Evolutionary conservation across 192 early-diverging fungal species (phyloP), one percentile per base, ranked within the genome.

Genomic region (Rhizophagus prolifer): DNA sequence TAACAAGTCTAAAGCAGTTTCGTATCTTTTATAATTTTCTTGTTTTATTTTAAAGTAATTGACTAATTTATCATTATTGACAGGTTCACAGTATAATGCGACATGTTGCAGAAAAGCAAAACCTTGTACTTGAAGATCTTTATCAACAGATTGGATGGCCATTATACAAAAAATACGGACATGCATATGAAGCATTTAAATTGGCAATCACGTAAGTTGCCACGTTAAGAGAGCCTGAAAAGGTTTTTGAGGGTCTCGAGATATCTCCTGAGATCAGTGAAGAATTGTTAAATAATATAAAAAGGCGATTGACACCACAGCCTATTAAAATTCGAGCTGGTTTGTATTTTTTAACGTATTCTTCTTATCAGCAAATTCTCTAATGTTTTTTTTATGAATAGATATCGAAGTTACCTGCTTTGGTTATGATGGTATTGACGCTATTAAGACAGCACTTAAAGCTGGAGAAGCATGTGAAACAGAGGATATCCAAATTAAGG

Each of bases 141-240:
- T 96, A 97, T 79, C 84, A 90, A 50, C 80, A 88, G 74, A 88
- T 96, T 78, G 94, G 92, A 9, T 99, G 97, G 97, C 95, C 96
- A 38, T 86, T 99, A 68, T 97, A 99, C 81, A 87, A 85, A 82
- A 93, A 96, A 87, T 97, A 95, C 79, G 95, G 95, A 19, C 97
- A 98, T 79, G 97, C 97, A 36, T 97, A 92, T 71, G 95, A 97
- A 82, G 97, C 95, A 8, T 99, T 99, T 87, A 98, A 97, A 87
- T 77, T 92, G 60, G 96, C 96, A 26, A 90, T 97, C 70, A 86
- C 81, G 90, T 95, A 89, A 82, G 86, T 84, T 14, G 10, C 31
- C 66, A 64, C 44, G 8, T 19, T 31, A n/a, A 95, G 94, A 79
- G 91, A 97, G 47, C 91, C 95, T 2, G 93, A 95, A 25, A 85